Conservation (phyloP, 2,329 filamentous ascomycete genomes). For the Chalaropsis thielavioides region DNA sequence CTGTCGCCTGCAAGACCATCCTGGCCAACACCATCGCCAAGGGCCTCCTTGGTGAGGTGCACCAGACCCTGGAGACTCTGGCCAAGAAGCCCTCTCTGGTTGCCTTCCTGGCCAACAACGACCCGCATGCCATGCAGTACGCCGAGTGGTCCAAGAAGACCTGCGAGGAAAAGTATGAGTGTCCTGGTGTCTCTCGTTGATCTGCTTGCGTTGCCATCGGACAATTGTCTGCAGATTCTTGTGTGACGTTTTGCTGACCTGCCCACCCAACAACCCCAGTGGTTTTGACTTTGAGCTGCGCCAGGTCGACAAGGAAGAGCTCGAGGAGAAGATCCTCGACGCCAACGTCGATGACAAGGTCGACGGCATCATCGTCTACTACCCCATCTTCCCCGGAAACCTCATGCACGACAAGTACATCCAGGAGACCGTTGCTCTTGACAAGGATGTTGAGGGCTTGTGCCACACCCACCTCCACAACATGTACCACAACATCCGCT, state of each 20-base stretch:
- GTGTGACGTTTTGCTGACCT: background rate
- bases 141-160: constrained; percentile 97
- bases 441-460: constrained; percentile 92
- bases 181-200: background rate
- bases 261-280: constrained; percentile 41
- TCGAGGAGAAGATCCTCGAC: constrained; percentile 75
- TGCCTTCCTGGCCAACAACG: constrained; percentile 82
- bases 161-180: constrained; percentile 77
- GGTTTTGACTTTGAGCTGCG: constrained; percentile 83
- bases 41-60: constrained; percentile 62
- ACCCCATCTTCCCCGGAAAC: constrained; percentile 77
- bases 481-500: constrained; percentile 98
- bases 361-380: constrained; percentile 94
- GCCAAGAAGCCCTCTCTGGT: constrained; percentile 64
- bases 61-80: constrained; percentile 57
- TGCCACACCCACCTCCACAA: constrained; percentile 93
- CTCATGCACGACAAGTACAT: constrained; percentile 84
- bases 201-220: background rate
- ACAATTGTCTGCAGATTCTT: background rate
- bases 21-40: constrained; percentile 79
- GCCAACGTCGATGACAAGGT: constrained; percentile 67
- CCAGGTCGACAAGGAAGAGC: constrained; percentile 67
- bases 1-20: constrained; percentile 72
- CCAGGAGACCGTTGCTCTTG: constrained; percentile 78
- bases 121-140: constrained; percentile 83